These are phyloP conservation scores for Candida schatavii DNA, from an alignment of 805 yeast species.

Conservation along the genomic window DNA sequence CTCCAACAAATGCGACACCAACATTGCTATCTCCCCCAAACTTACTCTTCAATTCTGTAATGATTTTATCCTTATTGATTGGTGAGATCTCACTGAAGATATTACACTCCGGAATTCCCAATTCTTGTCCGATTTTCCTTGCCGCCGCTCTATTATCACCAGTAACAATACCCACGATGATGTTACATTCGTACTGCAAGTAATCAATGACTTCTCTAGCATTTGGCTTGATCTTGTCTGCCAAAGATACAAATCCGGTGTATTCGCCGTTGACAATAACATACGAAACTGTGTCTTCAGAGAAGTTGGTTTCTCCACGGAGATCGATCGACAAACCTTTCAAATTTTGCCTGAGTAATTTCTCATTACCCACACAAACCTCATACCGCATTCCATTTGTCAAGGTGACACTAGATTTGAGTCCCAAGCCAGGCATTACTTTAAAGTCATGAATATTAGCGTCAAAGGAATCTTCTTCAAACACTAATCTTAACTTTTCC, in stretches of 20 bases:
- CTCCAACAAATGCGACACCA: slow-evolving; percentile 86
- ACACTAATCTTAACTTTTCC: slow-evolving; percentile 21
- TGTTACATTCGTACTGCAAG: slow-evolving; percentile 47
- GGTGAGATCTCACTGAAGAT: slow-evolving; percentile 80
- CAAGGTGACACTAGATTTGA: slow-evolving; percentile 37
- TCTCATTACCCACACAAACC: slow-evolving; percentile 54
- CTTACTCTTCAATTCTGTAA: slow-evolving; percentile 52
- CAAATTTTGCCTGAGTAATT: slow-evolving; percentile 28
- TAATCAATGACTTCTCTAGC: slow-evolving; percentile 58
- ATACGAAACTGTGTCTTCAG: slow-evolving; percentile 47
- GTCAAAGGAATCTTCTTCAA: slow-evolving; percentile 31
- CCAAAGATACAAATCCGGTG: slow-evolving; percentile 63
- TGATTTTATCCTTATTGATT: slow-evolving; percentile 66
- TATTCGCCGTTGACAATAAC: slow-evolving; percentile 57
- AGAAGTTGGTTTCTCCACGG: slow-evolving; percentile 16
- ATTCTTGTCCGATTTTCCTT: slow-evolving; percentile 54
- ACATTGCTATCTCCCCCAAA: slow-evolving; percentile 29
- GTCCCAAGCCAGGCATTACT: slow-evolving; percentile 45
- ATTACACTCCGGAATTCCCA: slow-evolving; percentile 63
- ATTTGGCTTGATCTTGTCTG: slow-evolving; percentile 67
- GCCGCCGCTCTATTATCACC: slow-evolving; percentile 79
- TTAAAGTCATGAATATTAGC: slow-evolving; percentile 32
- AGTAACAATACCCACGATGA: slow-evolving; percentile 78
- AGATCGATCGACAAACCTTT: slow-evolving; percentile 10
- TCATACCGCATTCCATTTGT: slow-evolving; percentile 15